Evolutionary conservation across 139 green algal species (phyloP).

Genomic region (Auxenochlorella pyrenoidosa): DNA sequence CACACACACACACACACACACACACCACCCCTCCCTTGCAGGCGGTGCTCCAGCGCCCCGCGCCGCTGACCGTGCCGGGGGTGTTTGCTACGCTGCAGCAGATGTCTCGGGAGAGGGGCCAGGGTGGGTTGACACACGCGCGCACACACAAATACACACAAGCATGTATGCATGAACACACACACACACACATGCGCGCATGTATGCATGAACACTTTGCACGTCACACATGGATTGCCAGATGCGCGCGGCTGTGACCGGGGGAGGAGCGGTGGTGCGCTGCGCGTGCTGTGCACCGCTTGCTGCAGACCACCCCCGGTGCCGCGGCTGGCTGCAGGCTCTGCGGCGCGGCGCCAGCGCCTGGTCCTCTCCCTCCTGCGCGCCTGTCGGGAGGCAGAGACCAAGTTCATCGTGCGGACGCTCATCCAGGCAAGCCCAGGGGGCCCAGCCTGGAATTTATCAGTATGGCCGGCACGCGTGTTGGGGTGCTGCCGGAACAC

Average conservation of each 20-base stretch:
- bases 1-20: too few species aligned
- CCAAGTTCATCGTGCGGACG: conserved; percentile 80
- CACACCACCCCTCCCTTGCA: conserved; percentile 43
- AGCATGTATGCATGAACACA: too few species aligned
- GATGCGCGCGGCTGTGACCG: too few species aligned
- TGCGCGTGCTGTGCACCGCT: neutral
- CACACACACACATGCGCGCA: too few species aligned
- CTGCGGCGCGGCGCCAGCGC: conserved; percentile 57
- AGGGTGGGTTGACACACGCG: conserved; percentile 5
- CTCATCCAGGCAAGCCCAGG: conserved; percentile 58
- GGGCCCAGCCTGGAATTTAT: too few species aligned
- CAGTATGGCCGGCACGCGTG: too few species aligned
- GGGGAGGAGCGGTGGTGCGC: too few species aligned
- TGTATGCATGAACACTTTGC: too few species aligned
- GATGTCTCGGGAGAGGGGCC: conserved; percentile 64
- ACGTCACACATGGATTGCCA: too few species aligned
- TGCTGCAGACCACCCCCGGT: neutral
- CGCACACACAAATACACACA: too few species aligned
- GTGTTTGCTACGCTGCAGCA: conserved; percentile 66
- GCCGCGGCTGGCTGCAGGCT: neutral
- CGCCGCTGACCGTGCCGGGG: conserved; percentile 71
- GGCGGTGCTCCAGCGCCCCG: conserved; percentile 61
- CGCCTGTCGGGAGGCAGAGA: conserved; percentile 69
- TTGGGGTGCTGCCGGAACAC: too few species aligned
- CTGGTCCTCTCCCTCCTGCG: conserved; percentile 72